Conservation (phyloP, 129 eudicot species). For the Oenanthe sinensis region DNA sequence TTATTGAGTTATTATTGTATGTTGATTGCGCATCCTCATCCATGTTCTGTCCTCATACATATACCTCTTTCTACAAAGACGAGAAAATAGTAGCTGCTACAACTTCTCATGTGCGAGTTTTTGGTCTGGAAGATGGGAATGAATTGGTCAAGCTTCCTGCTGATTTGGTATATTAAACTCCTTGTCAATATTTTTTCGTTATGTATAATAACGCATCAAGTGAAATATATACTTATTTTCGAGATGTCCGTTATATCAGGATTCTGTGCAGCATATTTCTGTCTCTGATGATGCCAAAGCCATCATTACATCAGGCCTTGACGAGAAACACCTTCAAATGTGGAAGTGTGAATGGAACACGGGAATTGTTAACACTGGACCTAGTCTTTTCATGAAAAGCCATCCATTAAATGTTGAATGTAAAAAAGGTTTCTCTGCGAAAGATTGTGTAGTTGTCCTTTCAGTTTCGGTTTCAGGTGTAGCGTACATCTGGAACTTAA, state of each 20-base stretch:
- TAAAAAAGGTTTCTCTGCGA: slow-evolving; percentile 29
- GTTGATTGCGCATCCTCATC: background rate
- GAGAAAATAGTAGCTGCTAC: slow-evolving; percentile 42
- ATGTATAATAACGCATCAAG: background rate
- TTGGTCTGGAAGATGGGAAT: slow-evolving; percentile 32
- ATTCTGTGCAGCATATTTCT: slow-evolving; percentile 24
- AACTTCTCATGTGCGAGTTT: slow-evolving; percentile 24
- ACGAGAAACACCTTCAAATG: slow-evolving; percentile 35
- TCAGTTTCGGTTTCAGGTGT: slow-evolving; percentile 46
- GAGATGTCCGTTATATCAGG: slow-evolving; percentile 19
- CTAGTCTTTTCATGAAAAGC: slow-evolving; percentile 39
- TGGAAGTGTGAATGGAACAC: slow-evolving; percentile 25
- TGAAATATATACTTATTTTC: background rate
- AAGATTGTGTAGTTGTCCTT: slow-evolving; percentile 31
- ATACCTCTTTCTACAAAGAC: slow-evolving; percentile 25
- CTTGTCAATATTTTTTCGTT: background rate
- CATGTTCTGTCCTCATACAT: slow-evolving; percentile 2
- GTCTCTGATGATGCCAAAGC: slow-evolving; percentile 24
- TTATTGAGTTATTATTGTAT: background rate
- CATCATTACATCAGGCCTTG: slow-evolving; percentile 33
- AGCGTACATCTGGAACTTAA: slow-evolving; percentile 43
- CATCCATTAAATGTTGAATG: slow-evolving; percentile 38
- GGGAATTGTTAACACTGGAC: slow-evolving; percentile 24
- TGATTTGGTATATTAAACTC: slow-evolving; percentile 21
- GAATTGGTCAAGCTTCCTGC: slow-evolving; percentile 36